A percentile compares a stretch with the other conserved stretches of the same genome.
phyloP scores from a whole-genome alignment of 805 yeast genomes.

The Torulaspora indica region DNA sequence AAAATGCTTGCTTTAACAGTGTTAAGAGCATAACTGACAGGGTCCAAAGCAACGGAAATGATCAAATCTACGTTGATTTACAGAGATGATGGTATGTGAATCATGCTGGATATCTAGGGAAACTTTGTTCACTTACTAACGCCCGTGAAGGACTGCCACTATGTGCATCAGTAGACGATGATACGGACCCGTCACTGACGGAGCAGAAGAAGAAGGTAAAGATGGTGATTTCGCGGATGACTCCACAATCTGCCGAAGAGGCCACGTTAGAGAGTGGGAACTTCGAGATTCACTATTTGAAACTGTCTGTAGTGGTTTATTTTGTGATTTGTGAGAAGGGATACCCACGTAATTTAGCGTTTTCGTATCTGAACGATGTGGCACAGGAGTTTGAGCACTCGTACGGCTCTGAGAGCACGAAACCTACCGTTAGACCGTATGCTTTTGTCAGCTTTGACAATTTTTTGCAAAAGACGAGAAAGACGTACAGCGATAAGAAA shows the following conservation, averaged over 20 bases:
- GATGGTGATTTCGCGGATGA: constrained; percentile 65
- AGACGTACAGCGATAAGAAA: constrained; percentile 83
- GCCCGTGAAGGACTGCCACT: constrained; percentile 64
- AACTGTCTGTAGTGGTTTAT: constrained; percentile 62
- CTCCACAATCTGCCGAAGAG: constrained; percentile 72
- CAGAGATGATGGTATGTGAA: constrained; percentile 55
- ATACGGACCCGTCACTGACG: constrained; percentile 51
- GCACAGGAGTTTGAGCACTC: constrained; percentile 75
- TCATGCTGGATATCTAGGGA: neutral
- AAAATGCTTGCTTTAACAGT: neutral
- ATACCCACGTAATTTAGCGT: constrained; percentile 85
- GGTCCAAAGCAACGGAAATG: constrained; percentile 36
- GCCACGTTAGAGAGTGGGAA: constrained; percentile 78
- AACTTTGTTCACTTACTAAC: neutral
- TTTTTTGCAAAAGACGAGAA: constrained; percentile 74
- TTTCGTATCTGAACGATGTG: constrained; percentile 78
- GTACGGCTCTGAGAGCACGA: constrained; percentile 63
- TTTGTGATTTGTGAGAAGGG: constrained; percentile 70
- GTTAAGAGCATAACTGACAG: neutral
- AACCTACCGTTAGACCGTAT: constrained; percentile 72
- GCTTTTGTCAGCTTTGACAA: constrained; percentile 85
- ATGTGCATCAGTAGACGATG: constrained; percentile 86
- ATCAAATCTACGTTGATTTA: constrained; percentile 63
- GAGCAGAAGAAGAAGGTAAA: constrained; percentile 86
- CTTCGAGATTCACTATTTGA: constrained; percentile 69